Percentiles rank a stretch among this genome's conserved stretches.
phyloP scores from a whole-genome alignment of 2,329 filamentous ascomycete genomes.

The Penicillium sumatraense region DNA sequence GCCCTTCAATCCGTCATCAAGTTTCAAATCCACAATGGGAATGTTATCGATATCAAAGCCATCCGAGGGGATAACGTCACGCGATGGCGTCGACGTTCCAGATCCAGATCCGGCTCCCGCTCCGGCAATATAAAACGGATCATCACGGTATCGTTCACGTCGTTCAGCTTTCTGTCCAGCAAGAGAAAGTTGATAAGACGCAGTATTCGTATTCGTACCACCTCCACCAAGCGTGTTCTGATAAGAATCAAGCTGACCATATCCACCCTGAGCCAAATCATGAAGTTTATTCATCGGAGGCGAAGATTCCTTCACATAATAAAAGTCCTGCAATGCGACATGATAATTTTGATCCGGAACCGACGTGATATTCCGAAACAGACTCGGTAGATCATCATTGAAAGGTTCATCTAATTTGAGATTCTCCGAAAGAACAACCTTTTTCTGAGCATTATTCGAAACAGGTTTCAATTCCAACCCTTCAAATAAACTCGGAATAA shows the following conservation, averaged over 20 bases:
- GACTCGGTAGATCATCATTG: constrained; percentile 70
- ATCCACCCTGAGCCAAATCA: constrained; percentile 26
- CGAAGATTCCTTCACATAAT: constrained; percentile 38
- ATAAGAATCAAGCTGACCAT: no score
- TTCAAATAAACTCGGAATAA: constrained; percentile 83
- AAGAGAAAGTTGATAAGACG: constrained; percentile 72
- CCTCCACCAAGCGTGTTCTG: constrained; percentile 31
- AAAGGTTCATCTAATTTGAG: constrained; percentile 83
- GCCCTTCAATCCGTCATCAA: constrained; percentile 58
- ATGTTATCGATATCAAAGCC: constrained; percentile 92
- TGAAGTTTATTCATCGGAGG: constrained; percentile 23
- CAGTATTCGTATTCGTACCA: no score
- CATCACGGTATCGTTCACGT: constrained; percentile 81
- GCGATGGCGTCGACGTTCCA: constrained; percentile 74
- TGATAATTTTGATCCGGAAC: constrained; percentile 54
- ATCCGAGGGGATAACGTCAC: constrained; percentile 73
- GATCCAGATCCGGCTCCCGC: constrained; percentile 57
- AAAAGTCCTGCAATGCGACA: constrained; percentile 42
- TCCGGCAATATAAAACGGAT: constrained; percentile 88
- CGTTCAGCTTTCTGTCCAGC: constrained; percentile 77
- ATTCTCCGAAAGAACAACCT: constrained; percentile 77
- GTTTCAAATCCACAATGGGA: constrained; percentile 89
- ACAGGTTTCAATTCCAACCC: constrained; percentile 93
- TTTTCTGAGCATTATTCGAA: constrained; percentile 77
- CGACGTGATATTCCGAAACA: constrained; percentile 67